Conservation (phyloP, 345 rosid genomes). For the Rhodamnia argentea region DNA sequence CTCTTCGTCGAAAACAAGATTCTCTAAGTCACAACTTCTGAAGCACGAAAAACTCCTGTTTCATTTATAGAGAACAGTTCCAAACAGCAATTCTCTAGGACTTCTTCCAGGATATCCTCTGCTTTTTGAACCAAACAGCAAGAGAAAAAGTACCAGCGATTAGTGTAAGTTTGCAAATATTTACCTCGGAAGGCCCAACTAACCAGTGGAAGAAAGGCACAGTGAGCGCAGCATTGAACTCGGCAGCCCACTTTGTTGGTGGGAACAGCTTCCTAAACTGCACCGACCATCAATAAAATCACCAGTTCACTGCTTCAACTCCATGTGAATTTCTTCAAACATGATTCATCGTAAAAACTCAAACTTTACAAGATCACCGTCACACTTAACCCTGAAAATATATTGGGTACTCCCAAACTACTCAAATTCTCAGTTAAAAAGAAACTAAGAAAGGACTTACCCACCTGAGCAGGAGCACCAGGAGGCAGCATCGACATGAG, state of each 20-base stretch:
- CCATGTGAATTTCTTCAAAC: neutral
- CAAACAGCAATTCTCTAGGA: neutral
- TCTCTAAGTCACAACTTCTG: neutral
- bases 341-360: neutral
- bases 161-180: neutral
- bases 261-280: slow-evolving; percentile 92
- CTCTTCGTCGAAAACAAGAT: neutral
- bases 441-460: neutral
- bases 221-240: slow-evolving; percentile 88
- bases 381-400: neutral
- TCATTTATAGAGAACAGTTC: neutral
- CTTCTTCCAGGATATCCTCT: neutral
- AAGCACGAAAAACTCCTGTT: neutral
- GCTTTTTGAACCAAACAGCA: neutral
- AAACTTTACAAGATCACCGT: neutral
- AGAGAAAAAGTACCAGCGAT: neutral
- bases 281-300: neutral
- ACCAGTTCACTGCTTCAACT: neutral
- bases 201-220: slow-evolving; percentile 96
- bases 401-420: neutral
- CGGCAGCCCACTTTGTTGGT: slow-evolving; percentile 90
- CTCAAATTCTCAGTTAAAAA: neutral
- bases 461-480: slow-evolving; percentile 85
- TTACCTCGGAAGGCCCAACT: slow-evolving; percentile 92
- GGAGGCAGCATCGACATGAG: slow-evolving; percentile 94